These are phyloP conservation scores for Leucosporidium yakuticum DNA, from an alignment of 768 basidiomycete species.

Conservation along the genomic window DNA sequence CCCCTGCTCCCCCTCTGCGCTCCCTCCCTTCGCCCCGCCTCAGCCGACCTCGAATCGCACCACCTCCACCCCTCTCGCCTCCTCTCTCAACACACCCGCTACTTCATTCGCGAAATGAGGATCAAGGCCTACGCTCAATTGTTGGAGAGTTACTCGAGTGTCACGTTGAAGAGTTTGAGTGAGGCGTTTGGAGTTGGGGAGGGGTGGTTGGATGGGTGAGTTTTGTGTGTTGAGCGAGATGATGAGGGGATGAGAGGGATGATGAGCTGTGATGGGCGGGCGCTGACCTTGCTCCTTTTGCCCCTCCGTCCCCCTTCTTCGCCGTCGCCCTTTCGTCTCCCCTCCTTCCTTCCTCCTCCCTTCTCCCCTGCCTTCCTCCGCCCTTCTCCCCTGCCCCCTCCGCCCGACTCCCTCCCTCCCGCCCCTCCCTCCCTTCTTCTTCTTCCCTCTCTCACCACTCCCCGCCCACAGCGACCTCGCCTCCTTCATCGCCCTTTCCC, in stretches of 20 bases:
- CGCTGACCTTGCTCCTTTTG: background rate
- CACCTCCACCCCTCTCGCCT: slow-evolving; percentile 81
- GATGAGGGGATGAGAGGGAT: no score
- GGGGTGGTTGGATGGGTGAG: slow-evolving; percentile 79
- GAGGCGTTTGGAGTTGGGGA: slow-evolving; percentile 82
- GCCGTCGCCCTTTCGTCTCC: background rate
- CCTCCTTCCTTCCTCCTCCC: background rate
- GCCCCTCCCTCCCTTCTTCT: background rate
- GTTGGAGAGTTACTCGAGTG: slow-evolving; percentile 79
- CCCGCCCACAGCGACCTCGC: slow-evolving; percentile 66
- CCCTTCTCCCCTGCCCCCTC: background rate
- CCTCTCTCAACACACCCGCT: slow-evolving; percentile 76
- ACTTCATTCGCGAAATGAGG: slow-evolving; percentile 91
- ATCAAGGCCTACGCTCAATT: slow-evolving; percentile 87
- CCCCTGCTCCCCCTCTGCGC: slow-evolving; percentile 9
- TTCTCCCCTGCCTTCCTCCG: no score
- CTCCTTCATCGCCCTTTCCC: slow-evolving; percentile 78
- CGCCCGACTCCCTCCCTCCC: background rate
- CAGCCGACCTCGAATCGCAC: slow-evolving; percentile 80
- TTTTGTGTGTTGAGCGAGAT: slow-evolving; percentile 33
- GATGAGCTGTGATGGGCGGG: no score
- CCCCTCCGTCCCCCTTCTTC: slow-evolving; percentile 3
- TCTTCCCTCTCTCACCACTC: no score
- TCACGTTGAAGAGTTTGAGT: slow-evolving; percentile 80
- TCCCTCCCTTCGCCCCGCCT: background rate